Evolutionary conservation across 2,329 filamentous ascomycete species (phyloP).

Genomic region (Gnomoniopsis sp.): DNA sequence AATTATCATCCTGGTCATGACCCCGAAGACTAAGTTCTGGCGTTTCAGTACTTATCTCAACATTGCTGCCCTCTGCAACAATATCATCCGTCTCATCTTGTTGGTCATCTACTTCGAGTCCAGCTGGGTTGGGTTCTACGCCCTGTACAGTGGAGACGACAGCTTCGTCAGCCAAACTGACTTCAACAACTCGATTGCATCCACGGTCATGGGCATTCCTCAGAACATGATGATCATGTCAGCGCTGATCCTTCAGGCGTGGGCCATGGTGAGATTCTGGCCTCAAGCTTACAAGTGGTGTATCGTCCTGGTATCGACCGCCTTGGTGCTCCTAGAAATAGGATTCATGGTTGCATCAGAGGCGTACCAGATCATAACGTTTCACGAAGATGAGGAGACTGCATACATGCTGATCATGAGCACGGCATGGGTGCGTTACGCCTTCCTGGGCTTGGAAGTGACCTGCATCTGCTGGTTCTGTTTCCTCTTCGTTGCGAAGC

Average conservation of each 20-base stretch:
- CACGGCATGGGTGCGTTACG: slow-evolving; percentile 36
- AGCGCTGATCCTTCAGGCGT: slow-evolving; percentile 50
- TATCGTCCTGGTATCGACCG: slow-evolving; percentile 27
- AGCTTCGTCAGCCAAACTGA: slow-evolving; percentile 39
- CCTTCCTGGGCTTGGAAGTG: slow-evolving; percentile 30
- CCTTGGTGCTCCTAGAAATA: slow-evolving; percentile 28
- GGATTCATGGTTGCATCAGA: slow-evolving; percentile 32
- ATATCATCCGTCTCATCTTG: slow-evolving; percentile 57
- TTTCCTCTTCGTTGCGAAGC: slow-evolving; percentile 50
- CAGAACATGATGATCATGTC: slow-evolving; percentile 43
- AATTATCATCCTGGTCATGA: slow-evolving; percentile 63
- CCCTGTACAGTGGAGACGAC: slow-evolving; percentile 53
- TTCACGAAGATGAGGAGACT: slow-evolving; percentile 21
- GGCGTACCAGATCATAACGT: slow-evolving; percentile 33
- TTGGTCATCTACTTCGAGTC: slow-evolving; percentile 59
- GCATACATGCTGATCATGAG: not conserved
- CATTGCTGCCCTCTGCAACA: slow-evolving; percentile 54
- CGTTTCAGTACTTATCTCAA: slow-evolving; percentile 67
- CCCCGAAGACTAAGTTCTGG: slow-evolving; percentile 60
- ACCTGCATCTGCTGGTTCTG: slow-evolving; percentile 46
- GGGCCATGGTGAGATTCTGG: slow-evolving; percentile 51
- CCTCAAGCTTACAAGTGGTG: slow-evolving; percentile 29
- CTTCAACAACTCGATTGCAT: slow-evolving; percentile 34
- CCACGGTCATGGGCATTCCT: slow-evolving; percentile 39
- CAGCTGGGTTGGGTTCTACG: slow-evolving; percentile 59